Base-by-base conservation (phyloP, 1,284 basidiomycete genomes). In the Amylostereum areolatum region DNA sequence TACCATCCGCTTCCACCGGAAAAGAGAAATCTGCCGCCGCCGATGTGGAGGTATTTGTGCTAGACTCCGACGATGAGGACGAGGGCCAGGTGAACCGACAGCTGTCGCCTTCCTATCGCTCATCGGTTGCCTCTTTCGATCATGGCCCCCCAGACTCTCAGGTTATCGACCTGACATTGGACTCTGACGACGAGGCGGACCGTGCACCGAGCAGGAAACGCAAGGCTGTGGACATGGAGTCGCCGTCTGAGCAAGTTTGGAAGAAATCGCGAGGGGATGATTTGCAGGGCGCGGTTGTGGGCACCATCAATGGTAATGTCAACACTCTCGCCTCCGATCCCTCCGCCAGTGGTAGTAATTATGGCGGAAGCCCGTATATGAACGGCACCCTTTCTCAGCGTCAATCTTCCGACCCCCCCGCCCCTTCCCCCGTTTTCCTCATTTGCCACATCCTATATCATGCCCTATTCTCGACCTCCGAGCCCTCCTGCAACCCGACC, bases 111-210 rank as follows among this genome's bases (percentile, higher is more conserved):
- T 81, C 82, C 3, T 72, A 49, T n/a, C 54, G 51, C 5, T 47
- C 51, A 11, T 43, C 41, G 44, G 44, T 12, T n/a, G 49, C 52
- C 24, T 49, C 52, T 5, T 34, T 47, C 27, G 48, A 43, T 32
- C 49, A 42, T 29, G 40, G 33, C 1, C 56, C 59, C 11, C 50
- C 59, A 8, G 53, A 57, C 4, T 59, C 60, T 27, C 62, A 63
- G 48, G 78, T 92, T 39, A 92, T 92, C 57, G 89, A 92, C 63
- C 68, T 92, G 50, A 92, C 90, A 1, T 67, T 83, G 48, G 85
- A 88, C 59, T 84, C 83, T 24, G 86, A 87, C 47, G 83, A 85
- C 24, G 86, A 86, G 42, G 60, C 65, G 36, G 56, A 62, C 33
- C 56, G 57, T 5, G 35, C 29, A 25, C 65, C 3, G 61, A 57